Base-by-base conservation (phyloP, 1,284 basidiomycete species). In the Retiboletus flavoniger region DNA sequence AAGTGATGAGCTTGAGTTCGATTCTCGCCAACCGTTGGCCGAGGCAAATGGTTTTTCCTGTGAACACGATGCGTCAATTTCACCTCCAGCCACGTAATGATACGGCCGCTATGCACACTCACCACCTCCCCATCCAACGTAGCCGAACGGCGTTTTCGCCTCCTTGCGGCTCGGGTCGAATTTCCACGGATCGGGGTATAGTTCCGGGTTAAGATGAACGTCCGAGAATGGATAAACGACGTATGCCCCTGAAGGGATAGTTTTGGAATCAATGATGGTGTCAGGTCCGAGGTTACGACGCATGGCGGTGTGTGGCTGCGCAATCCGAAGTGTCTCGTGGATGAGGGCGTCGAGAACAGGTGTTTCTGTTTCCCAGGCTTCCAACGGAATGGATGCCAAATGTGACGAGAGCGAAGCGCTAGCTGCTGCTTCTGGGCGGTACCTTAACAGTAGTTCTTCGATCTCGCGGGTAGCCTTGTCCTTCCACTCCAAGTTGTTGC, bases 91-190 rank as follows among this genome's bases (percentile, higher is more conserved):
- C 46, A 64, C 57, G 62, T 65, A 60, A 63, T 51, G 57, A 62
- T 55, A 49, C 36, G 47, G 45, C 59, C 43, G 47, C 16, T 26
- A 9, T 55, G 63, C 54, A 54, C 42, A 74, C 81, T 65, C 66
- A 89, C 87, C 87, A 72, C 81, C 86, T 54, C 88, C 87, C 86
- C 86, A 89, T 36, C 87, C 87, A 48, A 89, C 75, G 65, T 85
- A 89, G 56, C 77, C 73, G 67, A 82, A 81, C 55, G 80, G 77
- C 54, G 73, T 73, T 59, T 80, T 80, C 47, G 69, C 70, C 57
- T 78, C 77, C 57, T 70, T 56, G 62, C 85, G 76, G 42, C 68
- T 75, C 41, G 87, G 88, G 71, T 89, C 82, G 64, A 88, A 90
- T 60, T 73, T 79, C 84, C 84, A 87, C 38, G 87, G 87, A 65